These are phyloP conservation scores for Hysterangium stoloniferum DNA, from an alignment of 768 basidiomycete species.

Conservation along the genomic window DNA sequence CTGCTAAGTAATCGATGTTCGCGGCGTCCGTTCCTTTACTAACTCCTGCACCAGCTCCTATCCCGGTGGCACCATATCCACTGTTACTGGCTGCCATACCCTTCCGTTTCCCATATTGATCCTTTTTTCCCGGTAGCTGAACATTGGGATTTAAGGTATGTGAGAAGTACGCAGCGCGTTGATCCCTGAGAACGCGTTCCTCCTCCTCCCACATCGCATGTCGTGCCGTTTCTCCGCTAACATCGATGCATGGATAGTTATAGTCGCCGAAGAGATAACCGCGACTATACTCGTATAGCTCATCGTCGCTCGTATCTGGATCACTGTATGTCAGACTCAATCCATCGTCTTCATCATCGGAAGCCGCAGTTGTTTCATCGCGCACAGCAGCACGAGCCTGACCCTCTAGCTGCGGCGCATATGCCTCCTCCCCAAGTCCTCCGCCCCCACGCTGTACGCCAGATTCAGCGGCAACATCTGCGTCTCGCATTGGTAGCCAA, in stretches of 20 bases:
- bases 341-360: slow-evolving; percentile 25
- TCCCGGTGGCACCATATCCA: not conserved
- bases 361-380: slow-evolving; percentile 46
- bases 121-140: slow-evolving; percentile 31
- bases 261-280: slow-evolving; percentile 86
- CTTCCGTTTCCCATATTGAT: slow-evolving; percentile 58
- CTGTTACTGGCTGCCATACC: slow-evolving; percentile 35
- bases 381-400: slow-evolving; percentile 63
- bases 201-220: slow-evolving; percentile 74
- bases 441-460: slow-evolving; percentile 30
- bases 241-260: slow-evolving; percentile 83
- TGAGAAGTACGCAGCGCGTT: slow-evolving; percentile 65
- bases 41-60: not conserved
- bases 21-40: not conserved
- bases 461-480: slow-evolving; percentile 32
- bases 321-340: slow-evolving; percentile 63
- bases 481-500: slow-evolving; percentile 75
- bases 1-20: slow-evolving; percentile 15
- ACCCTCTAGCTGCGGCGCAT: slow-evolving; percentile 63
- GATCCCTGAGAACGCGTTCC: slow-evolving; percentile 71
- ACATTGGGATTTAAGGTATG: slow-evolving; percentile 36
- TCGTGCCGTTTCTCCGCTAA: slow-evolving; percentile 68
- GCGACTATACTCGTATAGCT: slow-evolving; percentile 66
- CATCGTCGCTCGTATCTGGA: slow-evolving; percentile 63
- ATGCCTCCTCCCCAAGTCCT: slow-evolving; percentile 47